Base-by-base conservation (phyloP, 179 eudicot genomes). In the Gypsophila paniculata region DNA sequence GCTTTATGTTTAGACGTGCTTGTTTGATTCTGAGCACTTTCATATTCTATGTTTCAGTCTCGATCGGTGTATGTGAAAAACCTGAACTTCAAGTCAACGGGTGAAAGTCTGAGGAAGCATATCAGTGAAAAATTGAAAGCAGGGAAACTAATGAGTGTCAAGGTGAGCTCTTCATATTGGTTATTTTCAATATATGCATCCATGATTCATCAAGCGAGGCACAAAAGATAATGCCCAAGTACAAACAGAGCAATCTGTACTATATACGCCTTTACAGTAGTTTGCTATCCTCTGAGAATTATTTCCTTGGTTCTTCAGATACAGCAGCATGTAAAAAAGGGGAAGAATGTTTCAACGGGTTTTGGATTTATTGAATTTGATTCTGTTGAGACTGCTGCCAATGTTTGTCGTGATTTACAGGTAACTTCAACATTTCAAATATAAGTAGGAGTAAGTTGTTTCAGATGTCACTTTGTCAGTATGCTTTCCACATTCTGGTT, bases 281-380 rank as follows among this genome's bases (percentile, higher is more conserved):
- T 26, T 19, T 61, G 19, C 17, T 65, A 51, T 51, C 68, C 57
- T 48, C 46, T 66, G 34, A 57, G n/a, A 19, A 15, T 32, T 29
- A 53, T 22, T 15, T 23, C 19, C 6, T 54, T 73, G 57, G 26
- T 72, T 61, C 23, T 73, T 57, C 82, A 95, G 98, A 89, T 95
- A 74, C 82, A 82, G 76, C 89, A 90, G 79, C 96, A 89, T 77
- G 17, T 82, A 62, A 90, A 89, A 79, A 90, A 95, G 73, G 96
- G 95, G 62, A 95, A 95, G 80, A 83, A 74, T 77, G 87, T 92
- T 34, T 92, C 98, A 12, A 89, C 76, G 82, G 98, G 99, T 68
- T 95, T 78, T 83, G 99, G 99, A 65, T 95, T 95, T 74, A 61
- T 95, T 46, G 99, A 95, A 82, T 84, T 95, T 78, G 96, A 95